Conservation (phyloP, 305 asterid genomes). For the Fraxinus albicans region DNA sequence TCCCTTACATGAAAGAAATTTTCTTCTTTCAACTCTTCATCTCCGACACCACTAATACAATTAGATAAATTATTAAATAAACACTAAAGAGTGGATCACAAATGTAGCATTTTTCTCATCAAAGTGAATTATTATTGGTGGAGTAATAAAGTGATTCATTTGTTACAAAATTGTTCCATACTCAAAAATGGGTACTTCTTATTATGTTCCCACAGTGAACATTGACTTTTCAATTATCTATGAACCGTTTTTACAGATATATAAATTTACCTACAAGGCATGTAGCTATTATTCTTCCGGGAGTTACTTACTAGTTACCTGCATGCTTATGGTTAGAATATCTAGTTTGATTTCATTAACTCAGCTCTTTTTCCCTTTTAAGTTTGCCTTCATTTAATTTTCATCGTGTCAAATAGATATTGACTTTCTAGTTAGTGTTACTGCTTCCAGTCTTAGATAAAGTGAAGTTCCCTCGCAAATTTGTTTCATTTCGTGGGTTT, state of each 20-base stretch:
- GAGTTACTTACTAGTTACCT: not conserved
- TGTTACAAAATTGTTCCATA: not conserved
- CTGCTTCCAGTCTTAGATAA: constrained; percentile 15
- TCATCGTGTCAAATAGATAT: not conserved
- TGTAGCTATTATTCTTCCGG: not conserved
- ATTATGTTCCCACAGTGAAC: not conserved
- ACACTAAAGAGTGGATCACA: not conserved
- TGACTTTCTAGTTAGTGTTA: not conserved
- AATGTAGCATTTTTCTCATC: not conserved
- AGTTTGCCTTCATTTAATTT: not conserved
- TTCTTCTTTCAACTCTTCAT: not conserved
- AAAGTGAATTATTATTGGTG: not conserved
- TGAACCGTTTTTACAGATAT: too few species aligned
- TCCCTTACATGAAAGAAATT: not conserved
- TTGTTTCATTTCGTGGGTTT: not conserved
- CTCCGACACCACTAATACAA: not conserved
- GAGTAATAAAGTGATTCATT: not conserved
- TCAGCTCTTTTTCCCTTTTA: not conserved
- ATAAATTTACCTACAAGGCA: not conserved
- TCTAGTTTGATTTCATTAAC: not conserved
- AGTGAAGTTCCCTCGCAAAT: not conserved
- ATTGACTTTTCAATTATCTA: not conserved
- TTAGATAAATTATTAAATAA: not conserved
- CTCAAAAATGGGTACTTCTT: not conserved
- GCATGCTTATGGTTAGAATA: not conserved